Conservation (phyloP, 2,329 filamentous ascomycete species). For the Bipolaris victoriae region DNA sequence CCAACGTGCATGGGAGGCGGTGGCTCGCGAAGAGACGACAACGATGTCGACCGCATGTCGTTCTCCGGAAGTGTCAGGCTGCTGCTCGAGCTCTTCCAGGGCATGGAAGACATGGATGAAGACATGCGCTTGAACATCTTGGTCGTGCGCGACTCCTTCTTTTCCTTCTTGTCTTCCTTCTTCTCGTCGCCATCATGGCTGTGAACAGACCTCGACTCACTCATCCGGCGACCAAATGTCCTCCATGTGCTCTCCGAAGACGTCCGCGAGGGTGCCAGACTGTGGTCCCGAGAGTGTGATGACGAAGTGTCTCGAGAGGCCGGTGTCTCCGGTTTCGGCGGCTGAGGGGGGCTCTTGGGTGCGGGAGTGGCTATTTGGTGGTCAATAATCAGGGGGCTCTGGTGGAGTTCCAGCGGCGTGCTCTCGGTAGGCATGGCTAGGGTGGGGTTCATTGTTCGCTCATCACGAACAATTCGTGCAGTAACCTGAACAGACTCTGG, state of each 20-base stretch:
- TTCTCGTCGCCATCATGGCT: slow-evolving; percentile 49
- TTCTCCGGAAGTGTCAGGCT: slow-evolving; percentile 51
- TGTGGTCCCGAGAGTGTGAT: slow-evolving; percentile 41
- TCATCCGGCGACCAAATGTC: slow-evolving; percentile 46
- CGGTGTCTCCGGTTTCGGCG: slow-evolving; percentile 38
- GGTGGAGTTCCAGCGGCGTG: slow-evolving; percentile 57
- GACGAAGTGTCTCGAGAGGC: slow-evolving; percentile 42
- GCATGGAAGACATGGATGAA: slow-evolving; percentile 60
- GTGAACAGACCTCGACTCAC: slow-evolving; percentile 43
- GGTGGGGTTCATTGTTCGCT: slow-evolving; percentile 43
- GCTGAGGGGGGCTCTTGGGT: slow-evolving; percentile 34
- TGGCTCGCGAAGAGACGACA: slow-evolving; percentile 48
- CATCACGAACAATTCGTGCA: slow-evolving; percentile 78
- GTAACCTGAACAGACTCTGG: slow-evolving; percentile 88
- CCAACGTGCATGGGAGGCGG: slow-evolving; percentile 73
- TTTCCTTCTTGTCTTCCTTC: slow-evolving; percentile 54
- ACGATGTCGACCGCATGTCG: slow-evolving; percentile 32
- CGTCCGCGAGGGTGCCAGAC: slow-evolving; percentile 40
- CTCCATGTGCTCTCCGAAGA: slow-evolving; percentile 51
- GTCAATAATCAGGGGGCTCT: slow-evolving; percentile 68
- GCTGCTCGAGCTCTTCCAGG: slow-evolving; percentile 56
- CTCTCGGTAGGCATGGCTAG: slow-evolving; percentile 57
- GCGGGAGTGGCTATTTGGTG: slow-evolving; percentile 55
- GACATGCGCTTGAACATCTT: slow-evolving; percentile 71
- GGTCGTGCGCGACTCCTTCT: slow-evolving; percentile 64